phyloP scores from a whole-genome alignment of 805 yeast species.

The Grigorovia transvaalensis region DNA sequence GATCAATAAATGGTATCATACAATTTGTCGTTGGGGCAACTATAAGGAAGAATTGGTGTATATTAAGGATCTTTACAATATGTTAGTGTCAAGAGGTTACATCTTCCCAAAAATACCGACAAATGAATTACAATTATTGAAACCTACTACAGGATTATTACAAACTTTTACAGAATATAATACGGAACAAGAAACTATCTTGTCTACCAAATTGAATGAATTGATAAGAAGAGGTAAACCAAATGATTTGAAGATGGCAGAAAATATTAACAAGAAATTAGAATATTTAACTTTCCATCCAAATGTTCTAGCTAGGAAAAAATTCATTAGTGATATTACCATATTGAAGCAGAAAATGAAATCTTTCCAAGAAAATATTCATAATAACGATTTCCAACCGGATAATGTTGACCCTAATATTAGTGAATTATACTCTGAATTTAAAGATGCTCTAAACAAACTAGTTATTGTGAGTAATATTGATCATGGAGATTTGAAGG shows the following conservation, averaged over 20 bases:
- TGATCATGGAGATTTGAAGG: background rate
- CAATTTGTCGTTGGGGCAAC: conserved; percentile 77
- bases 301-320: background rate
- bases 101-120: conserved; percentile 78
- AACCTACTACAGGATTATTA: conserved; percentile 64
- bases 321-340: background rate
- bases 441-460: background rate
- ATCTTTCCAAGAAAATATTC: background rate
- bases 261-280: conserved; percentile 80
- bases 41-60: conserved; percentile 85
- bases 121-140: conserved; percentile 85
- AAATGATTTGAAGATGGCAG: conserved; percentile 86
- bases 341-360: background rate
- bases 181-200: conserved; percentile 81
- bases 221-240: conserved; percentile 90
- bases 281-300: background rate
- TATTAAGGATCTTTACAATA: conserved; percentile 88
- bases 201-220: conserved; percentile 88
- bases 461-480: background rate
- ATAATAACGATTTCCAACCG: background rate
- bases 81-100: conserved; percentile 80
- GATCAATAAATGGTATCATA: conserved; percentile 92
- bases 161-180: conserved; percentile 81
- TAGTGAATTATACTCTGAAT: background rate
- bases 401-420: background rate